A percentile compares a stretch with the other conserved stretches of the same genome.
Conservation (phyloP, 75 land plant species). For the Pinus taeda region DNA sequence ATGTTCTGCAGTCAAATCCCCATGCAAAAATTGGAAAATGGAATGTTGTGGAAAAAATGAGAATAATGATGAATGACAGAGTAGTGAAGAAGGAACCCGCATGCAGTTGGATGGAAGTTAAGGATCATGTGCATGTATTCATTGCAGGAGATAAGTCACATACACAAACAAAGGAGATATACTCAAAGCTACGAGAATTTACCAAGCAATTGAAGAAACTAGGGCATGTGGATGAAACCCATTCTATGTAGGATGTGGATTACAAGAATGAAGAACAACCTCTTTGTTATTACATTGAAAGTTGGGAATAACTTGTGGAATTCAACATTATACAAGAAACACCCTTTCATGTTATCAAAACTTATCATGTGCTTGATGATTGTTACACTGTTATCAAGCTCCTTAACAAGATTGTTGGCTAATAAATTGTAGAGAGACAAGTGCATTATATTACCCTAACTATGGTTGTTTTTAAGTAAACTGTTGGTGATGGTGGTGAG, state of each 20-base stretch:
- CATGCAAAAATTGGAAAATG: constrained; percentile 14
- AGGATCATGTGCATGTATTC: too few relatives aligned
- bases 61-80: constrained; percentile 31
- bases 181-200: neutral
- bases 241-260: neutral
- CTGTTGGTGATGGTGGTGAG: too few relatives aligned
- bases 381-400: neutral
- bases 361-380: neutral
- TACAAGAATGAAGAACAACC: neutral
- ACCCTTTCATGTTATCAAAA: neutral
- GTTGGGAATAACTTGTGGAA: neutral
- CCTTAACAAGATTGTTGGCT: too few relatives aligned
- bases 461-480: too few relatives aligned
- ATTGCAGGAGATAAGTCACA: too few relatives aligned
- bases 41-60: constrained; percentile 23
- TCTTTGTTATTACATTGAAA: neutral
- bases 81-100: too few relatives aligned
- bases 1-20: neutral
- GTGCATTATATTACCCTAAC: too few relatives aligned
- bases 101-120: too few relatives aligned
- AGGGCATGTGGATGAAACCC: neutral
- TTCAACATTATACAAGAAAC: neutral
- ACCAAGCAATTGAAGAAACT: neutral
- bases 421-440: neutral
- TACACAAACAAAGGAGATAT: constrained; percentile 16